phyloP scores from a whole-genome alignment of 495 filamentous ascomycete genomes.

The Neurospora sp. region DNA sequence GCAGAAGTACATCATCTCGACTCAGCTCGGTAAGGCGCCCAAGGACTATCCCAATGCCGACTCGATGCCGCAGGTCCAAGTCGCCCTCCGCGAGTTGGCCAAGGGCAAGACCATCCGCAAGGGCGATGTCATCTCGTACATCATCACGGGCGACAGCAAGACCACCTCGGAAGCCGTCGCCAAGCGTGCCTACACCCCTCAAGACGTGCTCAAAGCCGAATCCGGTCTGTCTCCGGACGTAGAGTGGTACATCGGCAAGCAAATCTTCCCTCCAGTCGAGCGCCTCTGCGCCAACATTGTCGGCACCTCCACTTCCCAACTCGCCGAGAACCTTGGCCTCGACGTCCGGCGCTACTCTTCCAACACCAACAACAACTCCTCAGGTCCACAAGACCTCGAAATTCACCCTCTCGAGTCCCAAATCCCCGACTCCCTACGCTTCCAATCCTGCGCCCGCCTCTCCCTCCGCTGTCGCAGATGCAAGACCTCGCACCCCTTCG shows the following conservation, averaged over 20 bases:
- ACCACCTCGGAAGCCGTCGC: slow-evolving; percentile 63
- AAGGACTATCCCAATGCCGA: slow-evolving; percentile 87
- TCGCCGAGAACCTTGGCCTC: slow-evolving; percentile 88
- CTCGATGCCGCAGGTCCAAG: slow-evolving; percentile 95
- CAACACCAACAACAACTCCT: slow-evolving; percentile 28
- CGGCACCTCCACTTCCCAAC: slow-evolving; percentile 75
- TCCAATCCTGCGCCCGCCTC: slow-evolving; percentile 66
- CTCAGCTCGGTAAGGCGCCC: slow-evolving; percentile 89
- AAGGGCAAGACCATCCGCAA: slow-evolving; percentile 78
- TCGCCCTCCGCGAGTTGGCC: slow-evolving; percentile 78
- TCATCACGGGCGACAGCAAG: slow-evolving; percentile 73
- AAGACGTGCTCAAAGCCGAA: slow-evolving; percentile 70
- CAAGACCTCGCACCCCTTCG: slow-evolving; percentile 58
- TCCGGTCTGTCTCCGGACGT: slow-evolving; percentile 72
- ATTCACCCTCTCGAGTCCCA: slow-evolving; percentile 89
- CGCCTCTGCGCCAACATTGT: slow-evolving; percentile 92
- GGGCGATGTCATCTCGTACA: slow-evolving; percentile 91
- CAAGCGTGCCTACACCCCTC: slow-evolving; percentile 76
- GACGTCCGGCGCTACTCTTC: slow-evolving; percentile 68
- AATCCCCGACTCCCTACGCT: slow-evolving; percentile 78
- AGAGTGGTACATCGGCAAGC: slow-evolving; percentile 95
- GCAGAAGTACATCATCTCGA: slow-evolving; percentile 56
- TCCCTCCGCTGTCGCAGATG: slow-evolving; percentile 72
- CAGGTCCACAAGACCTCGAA: slow-evolving; percentile 45
- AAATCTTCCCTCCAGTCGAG: slow-evolving; percentile 97